These are phyloP conservation scores for Chionographis japonica DNA, from an alignment of 106 monocot genomes.

Conservation along the genomic window DNA sequence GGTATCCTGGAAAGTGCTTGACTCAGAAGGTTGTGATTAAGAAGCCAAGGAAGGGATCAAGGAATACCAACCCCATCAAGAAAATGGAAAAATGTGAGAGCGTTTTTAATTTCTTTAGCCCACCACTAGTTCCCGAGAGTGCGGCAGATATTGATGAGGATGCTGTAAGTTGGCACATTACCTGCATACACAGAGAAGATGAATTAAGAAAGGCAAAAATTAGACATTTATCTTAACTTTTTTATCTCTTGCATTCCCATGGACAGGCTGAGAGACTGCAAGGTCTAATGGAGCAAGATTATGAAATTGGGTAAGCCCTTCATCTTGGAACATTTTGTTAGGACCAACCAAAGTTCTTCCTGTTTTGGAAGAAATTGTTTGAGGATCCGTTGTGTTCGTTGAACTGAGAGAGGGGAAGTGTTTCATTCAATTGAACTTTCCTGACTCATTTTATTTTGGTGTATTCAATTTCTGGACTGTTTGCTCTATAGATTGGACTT, in stretches of 20 bases:
- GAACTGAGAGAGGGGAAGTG: too few relatives aligned
- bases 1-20: slow-evolving; percentile 47
- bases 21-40: slow-evolving; percentile 42
- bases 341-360: slow-evolving; percentile 38
- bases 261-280: slow-evolving; percentile 34
- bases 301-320: slow-evolving; percentile 38
- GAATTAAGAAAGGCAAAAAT: not conserved
- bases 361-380: slow-evolving; percentile 34
- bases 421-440: too few relatives aligned
- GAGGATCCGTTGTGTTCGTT: slow-evolving; percentile 36
- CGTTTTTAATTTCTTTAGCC: slow-evolving; percentile 51
- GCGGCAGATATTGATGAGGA: slow-evolving; percentile 40
- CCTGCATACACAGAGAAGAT: not conserved
- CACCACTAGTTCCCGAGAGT: slow-evolving; percentile 36
- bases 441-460: too few relatives aligned
- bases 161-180: slow-evolving; percentile 8
- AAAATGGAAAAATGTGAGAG: slow-evolving; percentile 44
- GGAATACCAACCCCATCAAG: slow-evolving; percentile 36
- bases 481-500: too few relatives aligned
- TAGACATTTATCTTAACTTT: not conserved
- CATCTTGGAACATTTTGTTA: not conserved
- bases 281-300: slow-evolving; percentile 47
- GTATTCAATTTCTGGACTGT: not conserved
- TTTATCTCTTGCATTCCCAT: not conserved
- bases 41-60: slow-evolving; percentile 47